Conservation (phyloP, 805 yeast genomes). For the Isabelozyma gotoi region DNA sequence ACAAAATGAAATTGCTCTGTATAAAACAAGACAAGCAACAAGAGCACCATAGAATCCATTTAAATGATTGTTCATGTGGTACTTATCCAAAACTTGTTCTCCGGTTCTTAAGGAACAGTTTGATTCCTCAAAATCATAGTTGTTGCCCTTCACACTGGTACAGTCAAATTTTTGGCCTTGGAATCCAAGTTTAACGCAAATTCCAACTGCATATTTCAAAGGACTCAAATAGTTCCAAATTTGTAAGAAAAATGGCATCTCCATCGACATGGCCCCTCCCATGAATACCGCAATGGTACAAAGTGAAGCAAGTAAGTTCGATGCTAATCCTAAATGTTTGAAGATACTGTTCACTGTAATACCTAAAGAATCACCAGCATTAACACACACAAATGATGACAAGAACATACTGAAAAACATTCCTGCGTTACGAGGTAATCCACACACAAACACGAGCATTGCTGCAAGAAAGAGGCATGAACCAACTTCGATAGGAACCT, state of each 20-base stretch:
- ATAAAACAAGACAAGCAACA: conserved; percentile 32
- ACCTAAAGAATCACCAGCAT: conserved; percentile 85
- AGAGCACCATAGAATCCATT: conserved; percentile 34
- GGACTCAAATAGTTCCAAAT: conserved; percentile 81
- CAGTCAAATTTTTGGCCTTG: conserved; percentile 52
- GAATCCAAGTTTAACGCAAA: conserved; percentile 61
- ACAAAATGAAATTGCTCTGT: conserved; percentile 29
- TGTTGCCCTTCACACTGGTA: conserved; percentile 10
- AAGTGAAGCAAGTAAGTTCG: conserved; percentile 65
- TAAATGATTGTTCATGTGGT: conserved; percentile 25
- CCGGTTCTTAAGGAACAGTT: conserved; percentile 31
- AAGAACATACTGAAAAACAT: conserved; percentile 67
- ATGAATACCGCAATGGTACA: conserved; percentile 73
- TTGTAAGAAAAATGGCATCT: conserved; percentile 66
- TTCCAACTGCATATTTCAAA: conserved; percentile 65
- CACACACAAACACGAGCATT: conserved; percentile 67
- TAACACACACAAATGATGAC: conserved; percentile 52
- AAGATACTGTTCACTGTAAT: conserved; percentile 75
- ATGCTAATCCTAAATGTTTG: conserved; percentile 76
- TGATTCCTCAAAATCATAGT: neutral
- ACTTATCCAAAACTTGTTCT: conserved; percentile 28
- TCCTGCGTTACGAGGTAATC: conserved; percentile 65
- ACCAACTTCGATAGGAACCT: conserved; percentile 65
- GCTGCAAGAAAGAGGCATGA: conserved; percentile 59
- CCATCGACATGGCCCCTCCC: conserved; percentile 81